phyloP scores from a whole-genome alignment of 352 stramenopile genomes.

The Paralagenidium karlingii region DNA sequence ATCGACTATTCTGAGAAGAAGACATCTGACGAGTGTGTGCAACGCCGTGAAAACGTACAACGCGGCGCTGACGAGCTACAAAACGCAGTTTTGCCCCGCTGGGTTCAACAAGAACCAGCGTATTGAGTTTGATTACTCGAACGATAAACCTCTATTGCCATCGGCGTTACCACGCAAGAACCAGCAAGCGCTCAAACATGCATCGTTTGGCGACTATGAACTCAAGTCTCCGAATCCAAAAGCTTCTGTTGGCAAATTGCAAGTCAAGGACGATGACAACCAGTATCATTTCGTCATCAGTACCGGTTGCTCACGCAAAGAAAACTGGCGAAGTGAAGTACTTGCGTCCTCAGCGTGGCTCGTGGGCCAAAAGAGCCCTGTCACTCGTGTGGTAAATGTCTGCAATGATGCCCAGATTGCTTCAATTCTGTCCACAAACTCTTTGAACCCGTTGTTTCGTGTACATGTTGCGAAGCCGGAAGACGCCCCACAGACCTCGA shows the following conservation, averaged over 20 bases:
- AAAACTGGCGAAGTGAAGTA: constrained; percentile 67
- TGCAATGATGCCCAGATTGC: constrained; percentile 31
- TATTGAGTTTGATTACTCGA: no score
- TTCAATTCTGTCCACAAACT: constrained; percentile 17
- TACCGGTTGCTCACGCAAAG: constrained; percentile 37
- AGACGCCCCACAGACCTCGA: background rate
- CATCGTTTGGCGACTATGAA: background rate
- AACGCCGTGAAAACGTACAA: constrained; percentile 65
- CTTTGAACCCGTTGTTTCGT: constrained; percentile 20
- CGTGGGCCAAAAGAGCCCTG: constrained; percentile 33
- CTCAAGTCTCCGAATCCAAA: constrained; percentile 5
- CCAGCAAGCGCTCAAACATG: background rate
- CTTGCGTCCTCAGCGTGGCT: constrained; percentile 47
- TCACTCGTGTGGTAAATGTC: constrained; percentile 61
- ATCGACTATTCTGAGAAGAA: constrained; percentile 61
- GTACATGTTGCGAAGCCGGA: constrained; percentile 32
- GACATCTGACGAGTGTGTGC: constrained; percentile 61
- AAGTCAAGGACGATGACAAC: constrained; percentile 30
- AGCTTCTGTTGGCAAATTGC: no score
- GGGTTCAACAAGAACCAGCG: constrained; percentile 64
- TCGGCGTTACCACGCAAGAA: no score
- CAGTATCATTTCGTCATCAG: constrained; percentile 71
- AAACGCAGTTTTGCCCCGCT: constrained; percentile 26
- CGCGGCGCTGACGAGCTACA: constrained; percentile 36
- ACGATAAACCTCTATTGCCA: no score